A percentile compares a stretch with the other conserved stretches of the same genome.
Conservation (phyloP, 2,329 filamentous ascomycete species). For the Epichloe gansuensis region DNA sequence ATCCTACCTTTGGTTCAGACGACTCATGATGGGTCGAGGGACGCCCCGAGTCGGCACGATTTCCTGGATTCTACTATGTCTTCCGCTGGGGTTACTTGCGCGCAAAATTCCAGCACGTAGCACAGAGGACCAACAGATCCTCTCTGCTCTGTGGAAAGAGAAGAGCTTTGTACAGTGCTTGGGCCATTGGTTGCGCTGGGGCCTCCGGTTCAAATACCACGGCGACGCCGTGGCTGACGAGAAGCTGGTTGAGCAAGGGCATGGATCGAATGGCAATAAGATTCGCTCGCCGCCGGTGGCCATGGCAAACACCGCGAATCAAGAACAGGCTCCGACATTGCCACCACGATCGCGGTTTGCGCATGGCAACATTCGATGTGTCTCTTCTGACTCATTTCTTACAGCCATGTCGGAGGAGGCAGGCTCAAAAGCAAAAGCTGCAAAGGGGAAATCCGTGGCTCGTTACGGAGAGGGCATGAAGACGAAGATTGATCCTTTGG, state of each 20-base stretch:
- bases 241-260: background rate
- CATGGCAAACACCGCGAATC: background rate
- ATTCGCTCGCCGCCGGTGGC: background rate
- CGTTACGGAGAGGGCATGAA: background rate
- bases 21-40: conserved; percentile 18
- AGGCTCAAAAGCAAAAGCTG: background rate
- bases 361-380: background rate
- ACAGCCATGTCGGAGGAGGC: background rate
- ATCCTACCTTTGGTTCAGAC: conserved; percentile 20
- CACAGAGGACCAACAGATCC: conserved; percentile 5
- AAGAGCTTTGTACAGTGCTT: conserved; percentile 5
- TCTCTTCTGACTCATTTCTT: background rate
- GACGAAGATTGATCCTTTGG: background rate
- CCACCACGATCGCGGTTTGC: background rate
- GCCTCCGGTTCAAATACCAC: conserved; percentile 9
- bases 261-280: background rate
- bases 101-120: conserved; percentile 6
- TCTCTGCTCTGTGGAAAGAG: conserved; percentile 8
- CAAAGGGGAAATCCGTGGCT: background rate
- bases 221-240: background rate
- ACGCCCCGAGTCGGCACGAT: conserved; percentile 19
- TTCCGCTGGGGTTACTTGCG: conserved; percentile 8
- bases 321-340: background rate
- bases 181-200: conserved; percentile 11
- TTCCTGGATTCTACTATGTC: conserved; percentile 15